These are phyloP conservation scores for Eucalyptus tenuipes DNA, from an alignment of 345 rosid genomes.

Conservation along the genomic window DNA sequence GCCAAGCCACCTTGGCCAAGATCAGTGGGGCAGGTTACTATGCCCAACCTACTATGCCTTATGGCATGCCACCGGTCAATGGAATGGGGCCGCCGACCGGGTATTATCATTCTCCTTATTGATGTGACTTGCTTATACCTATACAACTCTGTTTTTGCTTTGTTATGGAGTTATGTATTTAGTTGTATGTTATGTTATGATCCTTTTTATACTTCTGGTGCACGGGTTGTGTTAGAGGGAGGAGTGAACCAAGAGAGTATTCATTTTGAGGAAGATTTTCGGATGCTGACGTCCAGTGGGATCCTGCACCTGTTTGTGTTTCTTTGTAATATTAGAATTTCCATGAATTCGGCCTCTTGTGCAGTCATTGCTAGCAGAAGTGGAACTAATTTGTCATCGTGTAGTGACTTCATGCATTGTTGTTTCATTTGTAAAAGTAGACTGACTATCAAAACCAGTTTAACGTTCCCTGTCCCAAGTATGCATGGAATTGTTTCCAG, in stretches of 20 bases:
- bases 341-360: not conserved
- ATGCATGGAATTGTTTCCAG: not conserved
- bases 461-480: not conserved
- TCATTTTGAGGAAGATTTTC: not conserved
- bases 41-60: constrained; percentile 18
- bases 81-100: constrained; percentile 38
- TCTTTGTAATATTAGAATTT: not conserved
- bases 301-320: not conserved
- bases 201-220: not conserved
- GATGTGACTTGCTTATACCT: constrained; percentile 10
- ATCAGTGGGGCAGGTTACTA: constrained; percentile 20
- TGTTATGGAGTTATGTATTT: not conserved
- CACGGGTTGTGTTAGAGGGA: not conserved
- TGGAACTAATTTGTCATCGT: not conserved
- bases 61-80: constrained; percentile 47
- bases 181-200: not conserved
- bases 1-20: constrained; percentile 48
- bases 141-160: not conserved
- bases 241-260: not conserved
- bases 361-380: not conserved
- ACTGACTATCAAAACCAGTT: not conserved
- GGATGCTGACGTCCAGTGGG: not conserved
- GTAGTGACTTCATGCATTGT: not conserved
- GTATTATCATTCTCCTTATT: constrained; percentile 30
- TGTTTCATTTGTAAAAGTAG: not conserved